Evolutionary conservation across 805 yeast species (phyloP).

Genomic region (Metschnikowia lochheadii): DNA sequence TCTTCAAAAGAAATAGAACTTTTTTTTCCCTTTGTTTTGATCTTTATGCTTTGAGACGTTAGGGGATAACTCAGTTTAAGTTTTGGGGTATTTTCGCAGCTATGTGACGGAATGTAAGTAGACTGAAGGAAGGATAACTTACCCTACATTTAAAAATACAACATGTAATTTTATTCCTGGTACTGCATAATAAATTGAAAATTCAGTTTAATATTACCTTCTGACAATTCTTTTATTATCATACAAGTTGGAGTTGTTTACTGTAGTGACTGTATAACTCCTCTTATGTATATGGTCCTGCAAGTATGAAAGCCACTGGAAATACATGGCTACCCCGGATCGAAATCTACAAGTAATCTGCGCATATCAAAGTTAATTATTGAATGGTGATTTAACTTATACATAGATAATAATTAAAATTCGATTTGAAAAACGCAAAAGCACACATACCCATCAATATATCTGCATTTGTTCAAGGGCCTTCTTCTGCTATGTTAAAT

Average conservation of each 20-base stretch:
- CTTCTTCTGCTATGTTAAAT: background rate
- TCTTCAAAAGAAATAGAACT: too few species aligned
- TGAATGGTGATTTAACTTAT: background rate
- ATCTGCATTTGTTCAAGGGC: background rate
- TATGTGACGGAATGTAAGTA: background rate
- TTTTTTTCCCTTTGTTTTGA: too few species aligned
- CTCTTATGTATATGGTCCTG: too few species aligned
- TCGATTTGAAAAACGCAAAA: background rate
- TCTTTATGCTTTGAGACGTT: background rate
- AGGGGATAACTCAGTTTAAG: background rate
- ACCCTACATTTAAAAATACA: too few species aligned
- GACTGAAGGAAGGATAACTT: background rate
- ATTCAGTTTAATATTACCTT: too few species aligned
- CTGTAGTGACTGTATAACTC: too few species aligned
- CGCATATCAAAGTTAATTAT: background rate
- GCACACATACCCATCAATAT: background rate
- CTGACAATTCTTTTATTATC: background rate
- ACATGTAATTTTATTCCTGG: too few species aligned
- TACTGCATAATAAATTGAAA: too few species aligned
- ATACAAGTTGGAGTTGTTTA: too few species aligned
- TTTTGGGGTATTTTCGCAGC: background rate
- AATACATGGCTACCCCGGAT: too few species aligned
- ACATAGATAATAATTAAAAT: background rate
- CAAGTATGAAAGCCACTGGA: too few species aligned
- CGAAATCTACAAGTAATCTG: too few species aligned